Evolutionary conservation across 2,329 filamentous ascomycete genomes (phyloP).

Genomic region (Penicillium corylophilum): DNA sequence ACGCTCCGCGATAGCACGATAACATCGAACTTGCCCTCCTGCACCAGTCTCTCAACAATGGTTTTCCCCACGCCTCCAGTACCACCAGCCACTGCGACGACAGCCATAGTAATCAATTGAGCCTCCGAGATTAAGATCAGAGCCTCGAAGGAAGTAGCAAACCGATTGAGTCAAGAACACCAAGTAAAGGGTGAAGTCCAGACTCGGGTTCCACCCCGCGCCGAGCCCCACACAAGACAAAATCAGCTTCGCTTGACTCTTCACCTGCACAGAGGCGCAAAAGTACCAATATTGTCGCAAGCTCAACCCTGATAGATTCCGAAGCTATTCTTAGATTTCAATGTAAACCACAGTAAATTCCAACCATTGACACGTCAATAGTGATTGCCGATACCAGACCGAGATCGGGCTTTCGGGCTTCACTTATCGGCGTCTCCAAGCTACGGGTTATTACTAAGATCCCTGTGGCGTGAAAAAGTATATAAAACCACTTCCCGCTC

Average conservation of each 20-base stretch:
- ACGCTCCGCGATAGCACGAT: slow-evolving; percentile 46
- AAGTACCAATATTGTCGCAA: not conserved
- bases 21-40: slow-evolving; percentile 37
- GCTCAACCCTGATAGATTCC: not conserved
- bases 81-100: slow-evolving; percentile 50
- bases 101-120: slow-evolving; percentile 31
- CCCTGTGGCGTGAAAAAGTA: slow-evolving; percentile 9
- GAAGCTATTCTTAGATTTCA: not conserved
- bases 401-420: slow-evolving; percentile 27
- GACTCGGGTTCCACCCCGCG: slow-evolving; percentile 9
- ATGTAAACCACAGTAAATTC: not conserved
- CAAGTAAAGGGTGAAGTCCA: not conserved
- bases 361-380: not conserved
- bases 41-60: slow-evolving; percentile 46
- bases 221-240: slow-evolving; percentile 10
- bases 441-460: slow-evolving; percentile 22
- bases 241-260: not conserved
- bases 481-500: slow-evolving; percentile 18
- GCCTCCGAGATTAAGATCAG: not conserved
- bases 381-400: slow-evolving; percentile 5
- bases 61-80: slow-evolving; percentile 48
- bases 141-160: not conserved
- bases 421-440: slow-evolving; percentile 18
- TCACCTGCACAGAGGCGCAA: not conserved
- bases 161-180: not conserved